Conservation (phyloP, 192 early-diverging fungal species). For the Coemansia sp. region DNA sequence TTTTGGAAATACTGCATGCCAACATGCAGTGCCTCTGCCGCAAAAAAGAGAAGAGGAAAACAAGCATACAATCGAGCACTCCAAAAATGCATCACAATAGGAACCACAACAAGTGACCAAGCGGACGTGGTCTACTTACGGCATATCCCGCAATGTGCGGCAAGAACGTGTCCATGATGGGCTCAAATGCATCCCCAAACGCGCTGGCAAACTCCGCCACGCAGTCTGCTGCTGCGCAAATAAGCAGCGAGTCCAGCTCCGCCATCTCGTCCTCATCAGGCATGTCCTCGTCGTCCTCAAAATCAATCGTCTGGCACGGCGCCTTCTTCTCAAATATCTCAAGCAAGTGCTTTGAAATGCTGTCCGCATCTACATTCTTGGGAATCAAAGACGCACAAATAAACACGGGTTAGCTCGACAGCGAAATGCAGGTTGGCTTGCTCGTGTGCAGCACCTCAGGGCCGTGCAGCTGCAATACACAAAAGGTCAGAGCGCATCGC, state of each 20-base stretch:
- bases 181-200: constrained; percentile 72
- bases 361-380: constrained; percentile 38
- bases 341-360: constrained; percentile 39
- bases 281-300: constrained; percentile 59
- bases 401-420: background rate
- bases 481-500: constrained; percentile 1
- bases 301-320: constrained; percentile 60
- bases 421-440: background rate
- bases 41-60: constrained; percentile 1
- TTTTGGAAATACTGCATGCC: constrained; percentile 1
- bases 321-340: constrained; percentile 74
- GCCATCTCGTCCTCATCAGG: constrained; percentile 72
- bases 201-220: constrained; percentile 74
- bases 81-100: constrained; percentile 5
- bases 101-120: constrained; percentile 4
- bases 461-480: background rate
- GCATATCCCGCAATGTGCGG: constrained; percentile 81
- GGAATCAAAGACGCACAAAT: background rate
- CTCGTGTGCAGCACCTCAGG: background rate
- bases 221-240: constrained; percentile 77
- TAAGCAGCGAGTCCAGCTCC: constrained; percentile 80
- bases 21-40: constrained; percentile 10
- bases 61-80: constrained; percentile 2
- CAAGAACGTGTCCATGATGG: constrained; percentile 75
- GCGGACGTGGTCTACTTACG: constrained; percentile 32